phyloP scores from a whole-genome alignment of 2,329 filamentous ascomycete genomes.

The Grosmannia serpens region DNA sequence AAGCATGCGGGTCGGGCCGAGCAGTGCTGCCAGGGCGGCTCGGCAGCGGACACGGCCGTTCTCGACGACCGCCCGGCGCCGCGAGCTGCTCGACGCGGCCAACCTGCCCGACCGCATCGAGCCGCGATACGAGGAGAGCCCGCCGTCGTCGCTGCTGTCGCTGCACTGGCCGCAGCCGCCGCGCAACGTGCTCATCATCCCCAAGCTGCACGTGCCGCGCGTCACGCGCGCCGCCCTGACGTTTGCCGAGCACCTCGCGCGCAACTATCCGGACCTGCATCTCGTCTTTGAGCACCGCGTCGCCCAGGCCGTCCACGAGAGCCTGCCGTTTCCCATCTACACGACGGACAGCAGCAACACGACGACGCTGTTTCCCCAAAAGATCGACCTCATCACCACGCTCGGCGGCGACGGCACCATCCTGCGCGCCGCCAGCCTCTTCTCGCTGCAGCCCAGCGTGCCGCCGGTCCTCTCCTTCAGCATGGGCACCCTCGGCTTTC shows the following conservation, averaged over 20 bases:
- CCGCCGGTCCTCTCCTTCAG: conserved; percentile 91
- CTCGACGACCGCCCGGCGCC: conserved; percentile 31
- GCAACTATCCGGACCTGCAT: conserved; percentile 69
- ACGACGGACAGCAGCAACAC: conserved; percentile 35
- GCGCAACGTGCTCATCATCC: conserved; percentile 45
- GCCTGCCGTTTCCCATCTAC: conserved; percentile 65
- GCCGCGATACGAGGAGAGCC: conserved; percentile 53
- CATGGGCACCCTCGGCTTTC: conserved; percentile 90
- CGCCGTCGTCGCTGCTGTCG: conserved; percentile 41
- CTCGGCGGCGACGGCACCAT: conserved; percentile 92
- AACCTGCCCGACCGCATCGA: conserved; percentile 42
- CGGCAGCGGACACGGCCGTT: conserved; percentile 21
- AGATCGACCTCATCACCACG: conserved; percentile 80
- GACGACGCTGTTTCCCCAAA: conserved; percentile 50
- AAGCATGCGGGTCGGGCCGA: background rate
- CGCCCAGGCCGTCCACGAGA: conserved; percentile 58
- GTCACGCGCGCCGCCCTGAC: conserved; percentile 40
- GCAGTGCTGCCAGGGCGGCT: background rate
- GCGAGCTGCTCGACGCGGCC: conserved; percentile 37
- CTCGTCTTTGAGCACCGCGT: conserved; percentile 73
- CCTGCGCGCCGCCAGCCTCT: conserved; percentile 73
- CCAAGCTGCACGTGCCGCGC: conserved; percentile 44
- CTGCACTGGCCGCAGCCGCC: conserved; percentile 43
- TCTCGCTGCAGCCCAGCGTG: conserved; percentile 68
- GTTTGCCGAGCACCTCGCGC: conserved; percentile 60